Evolutionary conservation across 768 basidiomycete genomes (phyloP), one percentile per base, ranked within the genome.

Genomic region (Podaxis mareebaensis): DNA sequence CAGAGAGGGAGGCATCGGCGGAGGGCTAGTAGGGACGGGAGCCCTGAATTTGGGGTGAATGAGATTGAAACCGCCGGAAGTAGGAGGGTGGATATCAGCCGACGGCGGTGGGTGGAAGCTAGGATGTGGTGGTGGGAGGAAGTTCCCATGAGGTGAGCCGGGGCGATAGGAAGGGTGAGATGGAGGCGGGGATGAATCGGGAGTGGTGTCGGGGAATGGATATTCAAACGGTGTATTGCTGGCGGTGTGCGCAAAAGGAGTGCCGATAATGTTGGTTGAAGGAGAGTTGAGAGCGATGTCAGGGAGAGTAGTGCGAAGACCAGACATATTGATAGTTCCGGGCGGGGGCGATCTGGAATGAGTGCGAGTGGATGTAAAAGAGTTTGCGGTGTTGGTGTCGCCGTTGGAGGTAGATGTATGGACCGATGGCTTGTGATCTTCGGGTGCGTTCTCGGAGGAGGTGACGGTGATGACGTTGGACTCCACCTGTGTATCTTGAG

Each of bases 201-300:
- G 49, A 3, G 42, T 17, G 8, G 55, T 69, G 10, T 69, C 71
- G 26, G 72, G 74, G 66, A 73, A 75, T 0, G 74, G 74, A 49
- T 76, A 76, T 55, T 76, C 75, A 61, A 72, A 75, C 1, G 66
- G 66, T 2, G 67, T 69, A 26, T 64, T 66, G 24, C 58, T 67
- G 10, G 65, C 60, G 53, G 66, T 67, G 22, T 68, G 65, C 0
- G 72, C 72, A 57, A 71, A 75, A 0, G 74, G 74, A 0, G 74
- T 75, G 46, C 74, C 72, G 36, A 75, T 60, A 52, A 73, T 70
- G 30, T 72, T 71, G 28, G 72, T 70, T 3, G 70, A 69, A 12
- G 74, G 67, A 0, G 74, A 70, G 51, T 73, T 71, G 12, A 73
- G 67, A 5, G 65, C 60, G 49, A 74, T 65, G 42, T 74, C 70